Percentiles rank a stretch among this genome's conserved stretches.
phyloP scores from a whole-genome alignment of 2,329 filamentous ascomycete genomes.

The Dothistroma pini region DNA sequence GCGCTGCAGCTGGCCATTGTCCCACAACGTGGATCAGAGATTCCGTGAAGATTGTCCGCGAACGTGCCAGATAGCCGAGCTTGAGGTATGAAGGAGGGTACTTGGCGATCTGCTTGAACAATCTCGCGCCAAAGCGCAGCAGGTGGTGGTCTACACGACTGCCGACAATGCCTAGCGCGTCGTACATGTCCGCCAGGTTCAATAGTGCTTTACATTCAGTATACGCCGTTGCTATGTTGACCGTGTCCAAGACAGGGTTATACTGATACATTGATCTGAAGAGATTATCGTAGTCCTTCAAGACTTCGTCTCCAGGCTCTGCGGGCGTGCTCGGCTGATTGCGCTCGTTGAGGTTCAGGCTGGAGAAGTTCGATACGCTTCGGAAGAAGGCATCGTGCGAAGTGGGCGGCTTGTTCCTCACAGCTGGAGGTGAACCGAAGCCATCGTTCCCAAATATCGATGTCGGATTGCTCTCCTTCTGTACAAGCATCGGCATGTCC shows the following conservation, averaged over 20 bases:
- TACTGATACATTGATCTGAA: slow-evolving; percentile 97
- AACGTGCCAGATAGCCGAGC: slow-evolving; percentile 79
- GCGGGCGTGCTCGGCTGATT: slow-evolving; percentile 43
- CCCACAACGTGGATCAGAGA: slow-evolving; percentile 91
- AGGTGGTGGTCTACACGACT: slow-evolving; percentile 91
- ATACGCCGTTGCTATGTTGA: slow-evolving; percentile 90
- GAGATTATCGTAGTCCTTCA: slow-evolving; percentile 92
- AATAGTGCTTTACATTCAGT: slow-evolving; percentile 90
- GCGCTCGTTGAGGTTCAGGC: slow-evolving; percentile 46
- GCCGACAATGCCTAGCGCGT: slow-evolving; percentile 81
- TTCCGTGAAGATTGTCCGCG: slow-evolving; percentile 70
- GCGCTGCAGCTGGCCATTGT: slow-evolving; percentile 80
- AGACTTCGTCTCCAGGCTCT: slow-evolving; percentile 64
- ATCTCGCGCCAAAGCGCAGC: slow-evolving; percentile 80
- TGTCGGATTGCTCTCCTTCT: slow-evolving; percentile 55
- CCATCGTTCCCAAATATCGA: slow-evolving; percentile 29
- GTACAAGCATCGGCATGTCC: slow-evolving; percentile 75
- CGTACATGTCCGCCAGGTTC: slow-evolving; percentile 88
- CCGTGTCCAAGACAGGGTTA: slow-evolving; percentile 71
- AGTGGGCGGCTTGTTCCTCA: slow-evolving; percentile 61
- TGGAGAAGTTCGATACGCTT: slow-evolving; percentile 76
- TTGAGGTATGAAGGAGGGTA: slow-evolving; percentile 91
- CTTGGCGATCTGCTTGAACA: slow-evolving; percentile 96
- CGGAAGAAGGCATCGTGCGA: slow-evolving; percentile 74
- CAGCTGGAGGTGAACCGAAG: slow-evolving; percentile 43